These are phyloP conservation scores for Cytospora piceae DNA, from an alignment of 2,329 filamentous ascomycete species.

Conservation along the genomic window DNA sequence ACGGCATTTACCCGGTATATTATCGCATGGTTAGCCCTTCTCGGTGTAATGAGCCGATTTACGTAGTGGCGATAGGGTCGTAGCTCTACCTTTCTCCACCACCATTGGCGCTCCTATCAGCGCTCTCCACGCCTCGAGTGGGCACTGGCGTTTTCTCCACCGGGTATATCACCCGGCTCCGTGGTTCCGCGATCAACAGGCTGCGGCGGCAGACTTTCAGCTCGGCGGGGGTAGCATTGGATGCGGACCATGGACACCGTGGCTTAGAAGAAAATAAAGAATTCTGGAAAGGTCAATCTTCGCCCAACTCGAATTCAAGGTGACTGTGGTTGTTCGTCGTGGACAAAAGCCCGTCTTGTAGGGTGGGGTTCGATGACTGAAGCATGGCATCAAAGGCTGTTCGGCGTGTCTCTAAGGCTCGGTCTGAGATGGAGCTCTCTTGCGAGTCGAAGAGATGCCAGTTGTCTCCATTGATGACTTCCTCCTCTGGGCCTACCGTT, in stretches of 20 bases:
- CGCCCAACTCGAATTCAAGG: slow-evolving; percentile 42
- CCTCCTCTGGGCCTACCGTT: not conserved
- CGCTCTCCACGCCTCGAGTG: not conserved
- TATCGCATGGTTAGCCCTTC: not conserved
- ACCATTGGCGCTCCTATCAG: not conserved
- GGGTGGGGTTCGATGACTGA: slow-evolving; percentile 34
- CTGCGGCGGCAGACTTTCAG: slow-evolving; percentile 13
- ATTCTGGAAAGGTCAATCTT: slow-evolving; percentile 9
- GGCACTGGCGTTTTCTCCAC: slow-evolving; percentile 1
- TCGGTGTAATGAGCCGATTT: slow-evolving; percentile 12
- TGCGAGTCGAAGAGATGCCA: slow-evolving; percentile 38
- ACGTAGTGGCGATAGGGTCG: not conserved
- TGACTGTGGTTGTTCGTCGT: slow-evolving; percentile 46
- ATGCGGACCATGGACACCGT: slow-evolving; percentile 3
- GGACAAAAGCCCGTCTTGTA: slow-evolving; percentile 40
- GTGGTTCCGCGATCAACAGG: not conserved
- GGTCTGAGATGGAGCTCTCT: slow-evolving; percentile 37
- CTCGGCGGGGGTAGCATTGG: slow-evolving; percentile 4
- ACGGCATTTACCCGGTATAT: not conserved
- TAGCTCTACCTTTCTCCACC: not conserved
- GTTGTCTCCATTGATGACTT: slow-evolving; percentile 9
- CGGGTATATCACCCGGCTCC: slow-evolving; percentile 3
- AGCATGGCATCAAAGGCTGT: slow-evolving; percentile 39
- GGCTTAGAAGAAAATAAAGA: not conserved
- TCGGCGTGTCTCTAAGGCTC: slow-evolving; percentile 37